Percentiles rank a stretch among this genome's conserved stretches.
Conservation (phyloP, 2,329 filamentous ascomycete genomes). For the Teratosphaeria viscida region DNA sequence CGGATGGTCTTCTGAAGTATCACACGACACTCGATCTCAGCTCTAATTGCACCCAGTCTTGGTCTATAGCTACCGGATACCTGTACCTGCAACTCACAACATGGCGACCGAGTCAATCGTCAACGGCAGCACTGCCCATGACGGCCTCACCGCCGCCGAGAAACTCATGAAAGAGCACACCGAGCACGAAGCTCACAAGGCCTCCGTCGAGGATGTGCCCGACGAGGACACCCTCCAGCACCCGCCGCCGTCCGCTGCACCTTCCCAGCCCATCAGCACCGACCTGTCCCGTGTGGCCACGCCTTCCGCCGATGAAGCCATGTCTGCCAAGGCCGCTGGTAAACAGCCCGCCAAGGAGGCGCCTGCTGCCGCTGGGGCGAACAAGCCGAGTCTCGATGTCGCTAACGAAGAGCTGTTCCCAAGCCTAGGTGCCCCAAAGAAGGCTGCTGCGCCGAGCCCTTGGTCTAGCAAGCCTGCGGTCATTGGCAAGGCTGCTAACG, state of each 20-base stretch:
- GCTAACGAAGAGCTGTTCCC: conserved; percentile 88
- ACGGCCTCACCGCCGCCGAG: conserved; percentile 39
- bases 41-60: not conserved
- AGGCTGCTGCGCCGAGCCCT: conserved; percentile 53
- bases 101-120: conserved; percentile 9
- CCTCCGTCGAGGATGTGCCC: conserved; percentile 52
- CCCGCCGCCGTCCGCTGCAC: conserved; percentile 40
- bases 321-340: conserved; percentile 54
- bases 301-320: conserved; percentile 36
- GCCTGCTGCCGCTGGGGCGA: conserved; percentile 12
- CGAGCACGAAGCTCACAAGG: conserved; percentile 41
- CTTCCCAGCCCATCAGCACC: conserved; percentile 35
- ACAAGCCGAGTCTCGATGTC: conserved; percentile 54
- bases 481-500: conserved; percentile 37
- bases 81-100: conserved; percentile 5
- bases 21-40: not conserved
- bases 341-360: conserved; percentile 54
- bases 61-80: conserved; percentile 8
- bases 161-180: conserved; percentile 44
- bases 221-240: conserved; percentile 65
- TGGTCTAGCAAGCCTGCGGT: conserved; percentile 62
- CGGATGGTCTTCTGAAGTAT: not conserved
- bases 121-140: conserved; percentile 6
- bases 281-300: conserved; percentile 24
- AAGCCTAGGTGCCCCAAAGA: conserved; percentile 68